Base-by-base conservation (phyloP, 345 rosid genomes). In the Mercurialis annua region DNA sequence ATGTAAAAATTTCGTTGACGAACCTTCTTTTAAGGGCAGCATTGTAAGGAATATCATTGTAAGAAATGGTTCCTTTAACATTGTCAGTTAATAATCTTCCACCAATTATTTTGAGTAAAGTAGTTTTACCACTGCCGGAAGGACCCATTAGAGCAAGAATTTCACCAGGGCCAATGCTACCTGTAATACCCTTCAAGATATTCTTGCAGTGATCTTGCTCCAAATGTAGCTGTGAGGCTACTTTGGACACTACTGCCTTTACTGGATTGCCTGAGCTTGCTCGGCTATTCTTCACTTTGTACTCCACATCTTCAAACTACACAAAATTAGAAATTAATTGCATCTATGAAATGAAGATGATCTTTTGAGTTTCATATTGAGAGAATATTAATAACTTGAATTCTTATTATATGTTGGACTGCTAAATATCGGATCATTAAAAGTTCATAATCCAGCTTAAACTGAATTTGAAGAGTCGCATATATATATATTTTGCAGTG, bases 121-220 rank as follows among this genome's bases (percentile, higher is more conserved):
- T 91, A 71, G 99, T 94, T 75, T 94, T 94, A 15, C 98, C 99
- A 67, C 98, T 94, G 29, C 99, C 99, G 5, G 99, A 89, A 84
- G 99, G 98, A 74, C 98, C 99, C 99, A 94, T 94, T 10, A 89
- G 46, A 27, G 96, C 98, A 40, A 94, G 93, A 61, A 94, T 87
- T 73, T 94, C 93, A 8, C 93, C 99, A 4, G 99, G 94, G 67
- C 96, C 88, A 0, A 90, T 81, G 75, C 98, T 83, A 60, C 99
- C 97, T 23, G 96, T 87, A 34, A 94, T 84, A 17, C 98, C 99
- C 68, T 87, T 87, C 48, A 94, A 70, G 66, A 94, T 89, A 29
- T 83, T 83, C 81, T 89, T 94, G 86, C 86, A 84, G 30, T 78
- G 87, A 36, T 84, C 87, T 61, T 76, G 82, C 67, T 87, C 96